phyloP scores from a whole-genome alignment of 2,329 filamentous ascomycete species.

The Davidsoniella australis region DNA sequence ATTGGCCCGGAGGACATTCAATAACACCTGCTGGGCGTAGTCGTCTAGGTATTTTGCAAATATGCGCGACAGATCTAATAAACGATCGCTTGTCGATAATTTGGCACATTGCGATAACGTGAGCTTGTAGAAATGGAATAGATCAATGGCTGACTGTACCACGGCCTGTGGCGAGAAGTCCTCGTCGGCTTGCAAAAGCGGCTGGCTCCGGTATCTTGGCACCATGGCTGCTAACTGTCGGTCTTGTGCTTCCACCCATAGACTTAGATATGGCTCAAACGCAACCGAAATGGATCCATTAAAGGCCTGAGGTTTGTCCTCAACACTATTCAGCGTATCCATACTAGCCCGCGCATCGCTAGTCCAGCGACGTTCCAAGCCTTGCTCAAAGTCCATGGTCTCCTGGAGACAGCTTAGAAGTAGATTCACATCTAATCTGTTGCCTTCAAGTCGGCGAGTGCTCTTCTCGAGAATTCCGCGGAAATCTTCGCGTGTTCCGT shows the following conservation, averaged over 20 bases:
- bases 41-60: constrained; percentile 89
- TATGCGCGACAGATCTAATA: constrained; percentile 70
- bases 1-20: constrained; percentile 47
- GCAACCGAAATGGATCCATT: constrained; percentile 86
- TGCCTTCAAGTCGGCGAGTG: constrained; percentile 56
- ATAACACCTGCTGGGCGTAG: constrained; percentile 82
- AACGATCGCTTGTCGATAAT: constrained; percentile 72
- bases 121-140: constrained; percentile 93
- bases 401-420: constrained; percentile 81
- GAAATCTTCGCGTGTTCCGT: constrained; percentile 89
- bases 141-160: constrained; percentile 81
- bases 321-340: constrained; percentile 69
- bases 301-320: constrained; percentile 62
- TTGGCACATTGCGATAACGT: constrained; percentile 91
- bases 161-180: constrained; percentile 85
- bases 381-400: constrained; percentile 92
- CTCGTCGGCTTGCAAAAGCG: constrained; percentile 65
- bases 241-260: constrained; percentile 96
- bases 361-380: constrained; percentile 67
- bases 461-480: constrained; percentile 80
- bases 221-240: constrained; percentile 71
- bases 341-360: constrained; percentile 62
- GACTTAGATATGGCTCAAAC: constrained; percentile 88
- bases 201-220: constrained; percentile 71
- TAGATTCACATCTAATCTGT: constrained; percentile 75